Conservation (phyloP, 2,329 filamentous ascomycete species). For the Aspergillus ruber region DNA sequence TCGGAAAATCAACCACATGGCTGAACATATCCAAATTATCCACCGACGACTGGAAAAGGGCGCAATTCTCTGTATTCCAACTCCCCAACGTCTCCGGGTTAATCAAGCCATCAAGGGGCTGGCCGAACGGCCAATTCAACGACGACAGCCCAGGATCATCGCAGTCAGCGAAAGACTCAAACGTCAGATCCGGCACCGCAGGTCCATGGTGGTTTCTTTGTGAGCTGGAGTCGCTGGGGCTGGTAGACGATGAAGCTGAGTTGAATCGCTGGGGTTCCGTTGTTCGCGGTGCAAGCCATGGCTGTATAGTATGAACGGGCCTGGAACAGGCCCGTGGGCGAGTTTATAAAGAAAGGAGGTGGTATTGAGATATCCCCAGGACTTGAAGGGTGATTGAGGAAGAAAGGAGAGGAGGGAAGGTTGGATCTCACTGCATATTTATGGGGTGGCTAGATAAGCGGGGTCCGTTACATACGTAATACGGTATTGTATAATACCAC, state of each 20-base stretch:
- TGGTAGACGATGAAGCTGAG: not conserved
- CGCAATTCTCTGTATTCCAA: not conserved
- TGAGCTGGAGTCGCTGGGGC: not conserved
- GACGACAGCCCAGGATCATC: not conserved
- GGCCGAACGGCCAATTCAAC: not conserved
- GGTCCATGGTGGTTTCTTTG: not conserved
- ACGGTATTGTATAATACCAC: no score
- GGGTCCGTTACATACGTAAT: no score
- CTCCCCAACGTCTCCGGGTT: not conserved
- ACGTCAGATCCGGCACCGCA: not conserved
- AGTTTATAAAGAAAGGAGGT: not conserved
- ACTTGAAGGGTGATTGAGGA: no score
- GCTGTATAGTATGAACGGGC: not conserved
- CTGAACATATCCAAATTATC: not conserved
- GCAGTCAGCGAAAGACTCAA: not conserved
- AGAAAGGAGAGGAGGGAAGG: no score
- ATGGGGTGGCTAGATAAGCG: no score
- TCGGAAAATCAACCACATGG: not conserved
- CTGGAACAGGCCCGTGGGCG: not conserved
- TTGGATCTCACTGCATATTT: no score
- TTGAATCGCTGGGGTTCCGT: not conserved
- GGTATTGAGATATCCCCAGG: no score
- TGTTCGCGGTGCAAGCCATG: not conserved
- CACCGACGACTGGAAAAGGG: not conserved
- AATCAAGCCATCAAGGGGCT: not conserved